Evolutionary conservation across 805 yeast species (phyloP), one percentile per base, ranked within the genome.

Genomic region (Barnettozyma siamensis): DNA sequence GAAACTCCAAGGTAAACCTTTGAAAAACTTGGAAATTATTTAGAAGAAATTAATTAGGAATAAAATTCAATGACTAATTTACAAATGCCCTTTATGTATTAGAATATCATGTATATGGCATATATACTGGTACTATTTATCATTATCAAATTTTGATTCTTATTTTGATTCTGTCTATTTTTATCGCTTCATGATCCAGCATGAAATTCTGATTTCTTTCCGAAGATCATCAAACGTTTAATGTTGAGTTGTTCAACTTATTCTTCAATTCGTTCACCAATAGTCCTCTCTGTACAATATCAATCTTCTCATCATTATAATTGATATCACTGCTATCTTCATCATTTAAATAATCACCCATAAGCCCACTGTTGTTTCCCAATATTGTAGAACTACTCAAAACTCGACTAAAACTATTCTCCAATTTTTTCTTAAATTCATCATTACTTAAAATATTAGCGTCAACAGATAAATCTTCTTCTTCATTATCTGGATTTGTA

Each of bases 1-100:
- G 38, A 58, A 61, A 42, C 78, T 73, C 42, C 69, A 67, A 43
- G 88, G 80, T 16, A 63, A 70, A 37, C 35, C 48, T 3, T 68
- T 67, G 29, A 49, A 47, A n/a, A 47, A 58, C 38, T 50, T 54
- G 21, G 46, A 49, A 30, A 49, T 62, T 23, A 17, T 64, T 30
- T 61, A 50, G 35, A 40, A 5, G 11, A 11, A 26, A 11, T 8
- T 9, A 26, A 26, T 32, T 31, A 10, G 31, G 6, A n/a, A 8
- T 29, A 29, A 13, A n/a, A 6, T 17, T 30, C 20, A 8, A 11
- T 30, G 20, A 13, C 16, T 36, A 35, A 19, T 20, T 27, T n/a
- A n/a, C n/a, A n/a, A n/a, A n/a, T n/a, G n/a, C n/a, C n/a, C n/a
- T n/a, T n/a, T n/a, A n/a, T n/a, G n/a, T n/a, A n/a, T n/a, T 15